Evolutionary conservation across 2,329 filamentous ascomycete species (phyloP).

Genomic region (Fusarium nematophilum): DNA sequence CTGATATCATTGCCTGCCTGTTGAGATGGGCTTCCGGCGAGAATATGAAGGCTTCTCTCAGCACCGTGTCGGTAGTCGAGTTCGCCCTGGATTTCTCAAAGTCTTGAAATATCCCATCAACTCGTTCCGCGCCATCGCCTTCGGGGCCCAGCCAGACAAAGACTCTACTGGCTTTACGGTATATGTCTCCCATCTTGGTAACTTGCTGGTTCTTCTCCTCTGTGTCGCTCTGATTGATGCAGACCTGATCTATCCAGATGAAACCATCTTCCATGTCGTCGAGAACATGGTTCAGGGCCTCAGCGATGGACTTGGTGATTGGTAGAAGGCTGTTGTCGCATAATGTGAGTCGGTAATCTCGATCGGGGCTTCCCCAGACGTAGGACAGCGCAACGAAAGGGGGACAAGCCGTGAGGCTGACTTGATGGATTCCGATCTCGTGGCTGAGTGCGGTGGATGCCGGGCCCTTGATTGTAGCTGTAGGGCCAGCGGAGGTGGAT

Average conservation of each 20-base stretch:
- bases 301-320: not conserved
- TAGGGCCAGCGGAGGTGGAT: not conserved
- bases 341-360: not conserved
- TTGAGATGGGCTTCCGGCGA: not conserved
- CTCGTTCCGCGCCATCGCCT: not conserved
- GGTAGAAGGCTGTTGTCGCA: not conserved
- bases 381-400: not conserved
- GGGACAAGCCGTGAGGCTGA: not conserved
- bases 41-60: not conserved
- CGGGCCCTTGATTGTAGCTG: not conserved
- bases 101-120: not conserved
- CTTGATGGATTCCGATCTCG: not conserved
- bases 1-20: not conserved
- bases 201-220: not conserved
- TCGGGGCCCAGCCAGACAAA: not conserved
- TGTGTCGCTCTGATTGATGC: not conserved
- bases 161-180: not conserved
- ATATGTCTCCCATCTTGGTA: not conserved
- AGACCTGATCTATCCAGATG: slow-evolving; percentile 23
- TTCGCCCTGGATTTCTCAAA: not conserved
- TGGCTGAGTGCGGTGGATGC: not conserved
- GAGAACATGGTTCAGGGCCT: not conserved
- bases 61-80: not conserved
- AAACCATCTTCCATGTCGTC: not conserved
- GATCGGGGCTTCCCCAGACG: not conserved